A percentile compares a stretch with the other conserved stretches of the same genome.
phyloP scores from a whole-genome alignment of 495 filamentous ascomycete genomes.

The Hypoxylon intermedium region DNA sequence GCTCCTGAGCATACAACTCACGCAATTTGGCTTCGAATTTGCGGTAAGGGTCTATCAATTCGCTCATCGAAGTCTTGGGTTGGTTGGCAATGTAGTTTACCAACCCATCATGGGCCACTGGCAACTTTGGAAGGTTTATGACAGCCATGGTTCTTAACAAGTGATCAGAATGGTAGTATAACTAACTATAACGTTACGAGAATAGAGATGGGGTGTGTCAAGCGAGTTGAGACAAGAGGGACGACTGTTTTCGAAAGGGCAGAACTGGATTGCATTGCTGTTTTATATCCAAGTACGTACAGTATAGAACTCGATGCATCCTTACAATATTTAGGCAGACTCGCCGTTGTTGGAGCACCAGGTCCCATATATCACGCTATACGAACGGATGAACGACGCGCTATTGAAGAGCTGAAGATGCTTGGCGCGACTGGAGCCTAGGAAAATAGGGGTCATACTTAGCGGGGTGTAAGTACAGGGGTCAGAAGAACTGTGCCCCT shows the following conservation, averaged over 20 bases:
- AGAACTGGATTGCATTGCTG: conserved; percentile 6
- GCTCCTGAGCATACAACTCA: conserved; percentile 74
- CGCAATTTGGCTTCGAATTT: conserved; percentile 71
- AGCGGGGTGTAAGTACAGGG: conserved; percentile 10
- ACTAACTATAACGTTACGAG: not conserved
- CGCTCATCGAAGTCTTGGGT: conserved; percentile 58
- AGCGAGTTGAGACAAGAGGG: not conserved
- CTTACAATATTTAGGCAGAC: conserved; percentile 24
- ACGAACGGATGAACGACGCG: no score
- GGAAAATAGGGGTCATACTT: conserved; percentile 6
- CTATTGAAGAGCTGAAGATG: conserved; percentile 18
- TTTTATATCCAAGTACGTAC: conserved; percentile 16
- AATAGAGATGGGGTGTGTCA: not conserved
- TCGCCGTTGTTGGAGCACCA: conserved; percentile 1
- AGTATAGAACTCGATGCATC: conserved; percentile 8
- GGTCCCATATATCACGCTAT: no score
- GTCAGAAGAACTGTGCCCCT: conserved; percentile 1
- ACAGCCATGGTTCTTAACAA: conserved; percentile 44
- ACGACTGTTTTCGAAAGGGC: not conserved
- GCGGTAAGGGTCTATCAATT: conserved; percentile 72
- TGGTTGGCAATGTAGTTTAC: conserved; percentile 57
- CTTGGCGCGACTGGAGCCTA: conserved; percentile 35
- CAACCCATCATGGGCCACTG: conserved; percentile 51
- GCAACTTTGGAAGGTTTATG: conserved; percentile 51
- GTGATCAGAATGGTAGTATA: not conserved